Evolutionary conservation across 2,329 filamentous ascomycete genomes (phyloP).

Genomic region (Hypoxylon rubiginosum): DNA sequence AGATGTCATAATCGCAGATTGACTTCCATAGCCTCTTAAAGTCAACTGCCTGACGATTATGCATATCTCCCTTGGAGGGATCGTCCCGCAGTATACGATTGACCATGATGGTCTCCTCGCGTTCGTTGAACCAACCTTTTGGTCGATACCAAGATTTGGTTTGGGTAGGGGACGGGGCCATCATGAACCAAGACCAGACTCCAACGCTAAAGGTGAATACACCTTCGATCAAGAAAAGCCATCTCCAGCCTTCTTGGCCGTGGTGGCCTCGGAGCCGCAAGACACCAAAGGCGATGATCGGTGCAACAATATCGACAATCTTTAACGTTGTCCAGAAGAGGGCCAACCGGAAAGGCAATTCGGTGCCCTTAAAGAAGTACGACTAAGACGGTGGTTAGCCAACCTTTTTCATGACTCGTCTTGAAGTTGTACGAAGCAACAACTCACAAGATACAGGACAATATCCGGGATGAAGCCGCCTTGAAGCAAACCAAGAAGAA

Average conservation of each 20-base stretch:
- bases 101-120: conserved; percentile 73
- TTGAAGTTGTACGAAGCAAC: conserved; percentile 7
- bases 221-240: conserved; percentile 68
- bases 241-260: conserved; percentile 58
- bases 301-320: conserved; percentile 51
- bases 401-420: background rate
- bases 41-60: conserved; percentile 67
- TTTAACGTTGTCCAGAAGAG: conserved; percentile 53
- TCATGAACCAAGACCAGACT: conserved; percentile 59
- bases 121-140: conserved; percentile 72
- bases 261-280: conserved; percentile 56
- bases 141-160: conserved; percentile 70
- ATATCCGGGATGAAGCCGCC: conserved; percentile 55
- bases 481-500: conserved; percentile 52
- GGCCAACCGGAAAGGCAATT: conserved; percentile 52
- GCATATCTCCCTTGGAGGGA: conserved; percentile 72
- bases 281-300: conserved; percentile 53
- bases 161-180: conserved; percentile 62
- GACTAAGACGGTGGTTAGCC: conserved; percentile 32
- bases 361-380: conserved; percentile 53
- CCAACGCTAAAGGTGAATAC: conserved; percentile 59
- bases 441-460: conserved; percentile 51
- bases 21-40: conserved; percentile 63
- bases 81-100: conserved; percentile 72
- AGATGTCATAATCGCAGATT: conserved; percentile 71